Base-by-base conservation (phyloP, 495 filamentous ascomycete species). In the Tuber borchii region DNA sequence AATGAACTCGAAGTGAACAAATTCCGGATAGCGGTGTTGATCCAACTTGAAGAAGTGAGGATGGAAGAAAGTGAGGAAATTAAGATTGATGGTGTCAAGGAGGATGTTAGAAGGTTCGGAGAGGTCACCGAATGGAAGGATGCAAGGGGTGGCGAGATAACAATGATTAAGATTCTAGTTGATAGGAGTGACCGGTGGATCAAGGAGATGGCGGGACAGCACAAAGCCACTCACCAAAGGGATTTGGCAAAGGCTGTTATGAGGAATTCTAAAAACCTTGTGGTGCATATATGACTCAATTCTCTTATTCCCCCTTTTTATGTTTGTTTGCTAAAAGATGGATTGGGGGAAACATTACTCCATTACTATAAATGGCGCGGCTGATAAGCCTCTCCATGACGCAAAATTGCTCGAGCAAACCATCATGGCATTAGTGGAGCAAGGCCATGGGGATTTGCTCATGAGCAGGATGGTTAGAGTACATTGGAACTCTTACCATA, bases 401-500 rank as follows among this genome's bases (percentile, higher is more conserved):
- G 93, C 95, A 7, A 88, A 98, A 51, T 91, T 99, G n/a, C 87
- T 99, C 44, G 90, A 97, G 83, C 95, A 99, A 85, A 94, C 95
- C 6, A 87, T 88, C 42, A 78, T 76, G 37, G 83, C 84, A 12
- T 71, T 80, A 3, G 37, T 82, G 68, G 87, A 90, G 78, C 86
- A 87, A 0, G 87, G 85, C 71, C 89, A 93, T 45, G 89, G 89
- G n/a, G 93, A 97, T 81, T 87, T 97, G 68, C 87, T 97, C 34
- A 93, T 95, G 74, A 92, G 90, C 71, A 87, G 93, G 0, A 87
- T 94, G 8, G 92, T 95, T 51, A 88, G 93, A 40, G 89, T 92
- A 77, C 93, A 97, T 82, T 96, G 93, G 93, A 93, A 97, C 80
- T 88, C 88, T 1, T 84, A 86, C 68, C 93, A 97, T 82, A 86